These are phyloP conservation scores for Macadamia tetraphylla DNA, from an alignment of 164 flowering plant species.

Conservation along the genomic window DNA sequence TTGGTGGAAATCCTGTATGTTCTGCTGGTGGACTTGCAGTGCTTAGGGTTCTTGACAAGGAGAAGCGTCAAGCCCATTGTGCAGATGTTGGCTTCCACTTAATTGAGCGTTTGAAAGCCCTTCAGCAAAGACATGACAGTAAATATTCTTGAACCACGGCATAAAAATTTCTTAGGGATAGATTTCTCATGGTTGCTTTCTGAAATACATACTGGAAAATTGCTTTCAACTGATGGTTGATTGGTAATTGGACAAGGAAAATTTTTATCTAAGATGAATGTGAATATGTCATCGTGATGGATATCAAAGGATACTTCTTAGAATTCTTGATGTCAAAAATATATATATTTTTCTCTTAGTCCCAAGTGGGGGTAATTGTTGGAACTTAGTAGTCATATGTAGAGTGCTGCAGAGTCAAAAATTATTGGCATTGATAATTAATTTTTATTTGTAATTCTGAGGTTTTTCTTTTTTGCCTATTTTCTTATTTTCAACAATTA, in stretches of 20 bases:
- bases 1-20: slow-evolving; percentile 98
- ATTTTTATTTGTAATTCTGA: no score
- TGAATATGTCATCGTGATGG: neutral
- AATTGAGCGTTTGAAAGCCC: slow-evolving; percentile 57
- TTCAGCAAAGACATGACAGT: slow-evolving; percentile 82
- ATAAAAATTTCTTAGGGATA: slow-evolving; percentile 1
- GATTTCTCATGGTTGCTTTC: neutral
- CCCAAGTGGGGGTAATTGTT: neutral
- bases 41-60: slow-evolving; percentile 80
- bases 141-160: slow-evolving; percentile 18
- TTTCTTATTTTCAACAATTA: no score
- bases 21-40: slow-evolving; percentile 96
- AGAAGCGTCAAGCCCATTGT: slow-evolving; percentile 87
- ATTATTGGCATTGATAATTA: no score
- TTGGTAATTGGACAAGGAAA: neutral
- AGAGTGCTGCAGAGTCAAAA: neutral
- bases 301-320: neutral
- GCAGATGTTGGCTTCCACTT: slow-evolving; percentile 85
- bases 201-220: neutral
- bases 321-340: neutral
- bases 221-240: neutral
- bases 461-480: no score
- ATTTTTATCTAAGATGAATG: neutral
- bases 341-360: neutral
- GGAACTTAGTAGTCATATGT: neutral